Evolutionary conservation across 768 basidiomycete genomes (phyloP).

Genomic region (Tremella mesenterica): DNA sequence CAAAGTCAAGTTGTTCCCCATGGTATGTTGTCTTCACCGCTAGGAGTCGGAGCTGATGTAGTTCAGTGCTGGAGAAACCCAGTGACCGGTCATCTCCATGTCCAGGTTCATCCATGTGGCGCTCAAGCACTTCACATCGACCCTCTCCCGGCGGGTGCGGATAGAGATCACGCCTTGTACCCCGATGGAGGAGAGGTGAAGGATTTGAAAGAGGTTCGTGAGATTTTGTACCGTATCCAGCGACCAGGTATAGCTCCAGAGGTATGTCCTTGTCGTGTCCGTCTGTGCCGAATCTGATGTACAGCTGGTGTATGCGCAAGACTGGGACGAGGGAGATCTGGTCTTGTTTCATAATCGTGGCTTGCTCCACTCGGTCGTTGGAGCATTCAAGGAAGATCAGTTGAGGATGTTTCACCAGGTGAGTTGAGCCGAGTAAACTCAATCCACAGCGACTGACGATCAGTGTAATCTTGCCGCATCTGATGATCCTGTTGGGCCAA

Average conservation of each 20-base stretch:
- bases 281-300: not conserved
- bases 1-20: slow-evolving; percentile 63
- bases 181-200: slow-evolving; percentile 73
- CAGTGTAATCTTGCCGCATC: slow-evolving; percentile 76
- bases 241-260: slow-evolving; percentile 75
- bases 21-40: slow-evolving; percentile 46
- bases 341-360: slow-evolving; percentile 82
- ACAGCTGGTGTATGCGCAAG: slow-evolving; percentile 76
- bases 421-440: not conserved
- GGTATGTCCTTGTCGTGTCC: slow-evolving; percentile 45
- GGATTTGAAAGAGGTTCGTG: slow-evolving; percentile 63
- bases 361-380: slow-evolving; percentile 68
- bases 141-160: slow-evolving; percentile 49
- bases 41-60: not conserved
- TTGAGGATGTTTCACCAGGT: slow-evolving; percentile 67
- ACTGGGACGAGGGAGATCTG: slow-evolving; percentile 70
- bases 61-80: slow-evolving; percentile 83
- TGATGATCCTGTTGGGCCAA: slow-evolving; percentile 61
- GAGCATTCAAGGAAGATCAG: slow-evolving; percentile 56
- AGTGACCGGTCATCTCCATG: slow-evolving; percentile 67
- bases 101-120: slow-evolving; percentile 84
- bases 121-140: slow-evolving; percentile 59
- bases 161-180: slow-evolving; percentile 57
- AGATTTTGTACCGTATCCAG: slow-evolving; percentile 74
- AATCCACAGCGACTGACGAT: not conserved